Conservation (phyloP, 1,139 yeast genomes). For the Pichia sp. region DNA sequence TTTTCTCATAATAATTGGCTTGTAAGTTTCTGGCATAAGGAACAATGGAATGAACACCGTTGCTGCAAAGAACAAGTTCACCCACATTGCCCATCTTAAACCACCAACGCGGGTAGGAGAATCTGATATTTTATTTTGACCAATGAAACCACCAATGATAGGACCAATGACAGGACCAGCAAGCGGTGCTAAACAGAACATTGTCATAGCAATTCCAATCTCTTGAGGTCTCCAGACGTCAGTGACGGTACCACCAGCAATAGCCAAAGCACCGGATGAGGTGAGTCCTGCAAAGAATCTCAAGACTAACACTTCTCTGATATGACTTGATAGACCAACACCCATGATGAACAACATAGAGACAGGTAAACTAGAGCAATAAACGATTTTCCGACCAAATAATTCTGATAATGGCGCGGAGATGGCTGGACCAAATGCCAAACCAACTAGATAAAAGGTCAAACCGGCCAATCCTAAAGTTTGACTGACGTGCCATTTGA, state of each 20-base stretch:
- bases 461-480: constrained; percentile 60
- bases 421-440: constrained; percentile 64
- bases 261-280: constrained; percentile 79
- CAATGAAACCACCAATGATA: constrained; percentile 72
- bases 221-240: constrained; percentile 68
- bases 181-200: constrained; percentile 63
- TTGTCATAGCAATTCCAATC: constrained; percentile 64
- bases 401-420: constrained; percentile 76
- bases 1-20: constrained; percentile 46
- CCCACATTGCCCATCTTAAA: constrained; percentile 81
- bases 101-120: constrained; percentile 28
- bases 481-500: constrained; percentile 42
- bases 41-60: constrained; percentile 50
- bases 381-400: constrained; percentile 63
- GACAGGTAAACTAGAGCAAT: constrained; percentile 51
- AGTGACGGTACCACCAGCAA: constrained; percentile 80
- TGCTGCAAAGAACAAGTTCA: constrained; percentile 66
- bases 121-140: constrained; percentile 37
- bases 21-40: constrained; percentile 64
- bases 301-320: constrained; percentile 53
- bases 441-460: constrained; percentile 63
- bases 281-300: constrained; percentile 76
- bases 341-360: constrained; percentile 75
- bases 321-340: constrained; percentile 55
- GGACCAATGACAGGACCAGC: constrained; percentile 84